Percentiles rank a stretch among this genome's conserved stretches.
Conservation (phyloP, 192 early-diverging fungal genomes). For the Entomortierella chlamydospora region DNA sequence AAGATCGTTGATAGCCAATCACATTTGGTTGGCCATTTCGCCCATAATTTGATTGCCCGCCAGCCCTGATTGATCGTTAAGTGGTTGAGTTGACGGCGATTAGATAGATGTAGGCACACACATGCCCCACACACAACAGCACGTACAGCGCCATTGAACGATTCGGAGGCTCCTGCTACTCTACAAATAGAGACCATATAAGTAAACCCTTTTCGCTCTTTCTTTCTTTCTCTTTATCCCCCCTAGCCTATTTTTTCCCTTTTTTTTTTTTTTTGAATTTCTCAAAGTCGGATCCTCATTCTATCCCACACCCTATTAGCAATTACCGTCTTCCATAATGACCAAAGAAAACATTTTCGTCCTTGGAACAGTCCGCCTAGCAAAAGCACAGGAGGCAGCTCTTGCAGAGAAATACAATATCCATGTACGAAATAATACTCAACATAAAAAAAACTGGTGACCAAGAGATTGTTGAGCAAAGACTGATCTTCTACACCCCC, state of each 20-base stretch:
- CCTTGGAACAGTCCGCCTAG: slow-evolving; percentile 38
- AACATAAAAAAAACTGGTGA: slow-evolving; percentile 1
- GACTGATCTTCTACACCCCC: neutral
- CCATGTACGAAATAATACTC: slow-evolving; percentile 23
- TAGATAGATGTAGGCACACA: too few species aligned
- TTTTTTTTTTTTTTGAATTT: neutral
- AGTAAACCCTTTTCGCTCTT: neutral
- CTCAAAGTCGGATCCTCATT: neutral
- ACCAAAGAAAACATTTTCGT: slow-evolving; percentile 49
- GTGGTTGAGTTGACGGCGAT: too few species aligned
- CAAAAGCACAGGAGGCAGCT: slow-evolving; percentile 25
- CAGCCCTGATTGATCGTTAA: too few species aligned
- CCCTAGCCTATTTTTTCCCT: neutral
- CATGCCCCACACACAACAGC: too few species aligned
- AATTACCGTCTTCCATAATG: slow-evolving; percentile 6
- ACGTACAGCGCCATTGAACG: too few species aligned
- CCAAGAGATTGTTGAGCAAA: neutral
- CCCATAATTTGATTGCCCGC: too few species aligned
- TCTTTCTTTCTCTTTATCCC: slow-evolving; percentile 1
- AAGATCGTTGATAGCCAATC: too few species aligned
- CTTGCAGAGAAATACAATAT: slow-evolving; percentile 45
- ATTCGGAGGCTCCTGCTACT: too few species aligned
- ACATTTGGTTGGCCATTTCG: too few species aligned
- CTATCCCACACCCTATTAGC: neutral
- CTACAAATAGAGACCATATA: too few species aligned